Conservation (phyloP, 768 basidiomycete species). For the Crassisporium funariophilum region DNA sequence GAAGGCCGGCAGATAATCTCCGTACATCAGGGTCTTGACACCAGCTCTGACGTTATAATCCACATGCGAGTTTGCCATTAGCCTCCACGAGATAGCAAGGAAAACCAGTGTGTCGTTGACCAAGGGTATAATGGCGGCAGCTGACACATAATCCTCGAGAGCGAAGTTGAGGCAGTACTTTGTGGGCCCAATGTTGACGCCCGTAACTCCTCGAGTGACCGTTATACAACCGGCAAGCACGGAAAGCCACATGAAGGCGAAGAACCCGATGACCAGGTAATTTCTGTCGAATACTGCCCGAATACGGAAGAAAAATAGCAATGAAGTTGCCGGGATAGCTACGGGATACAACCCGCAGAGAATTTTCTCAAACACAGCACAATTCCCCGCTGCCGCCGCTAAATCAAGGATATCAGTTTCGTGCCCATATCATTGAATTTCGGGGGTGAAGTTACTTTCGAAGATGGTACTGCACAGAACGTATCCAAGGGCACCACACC, state of each 20-base stretch:
- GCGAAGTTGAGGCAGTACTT: slow-evolving; percentile 21
- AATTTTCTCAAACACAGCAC: slow-evolving; percentile 7
- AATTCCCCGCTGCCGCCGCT: slow-evolving; percentile 19
- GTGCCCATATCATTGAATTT: not conserved
- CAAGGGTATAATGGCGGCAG: slow-evolving; percentile 16
- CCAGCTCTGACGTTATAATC: slow-evolving; percentile 2
- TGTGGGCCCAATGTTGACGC: slow-evolving; percentile 20
- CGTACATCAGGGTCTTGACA: slow-evolving; percentile 13
- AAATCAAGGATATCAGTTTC: not conserved
- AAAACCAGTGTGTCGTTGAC: slow-evolving; percentile 33
- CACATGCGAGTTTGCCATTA: slow-evolving; percentile 16
- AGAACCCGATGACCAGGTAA: slow-evolving; percentile 18
- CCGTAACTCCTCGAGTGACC: slow-evolving; percentile 19
- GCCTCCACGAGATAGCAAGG: slow-evolving; percentile 29
- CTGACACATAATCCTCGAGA: slow-evolving; percentile 10
- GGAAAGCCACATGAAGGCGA: slow-evolving; percentile 30
- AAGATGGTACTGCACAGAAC: slow-evolving; percentile 15
- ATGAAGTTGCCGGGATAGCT: slow-evolving; percentile 18
- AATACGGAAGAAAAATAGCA: slow-evolving; percentile 31
- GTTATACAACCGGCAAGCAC: slow-evolving; percentile 26
- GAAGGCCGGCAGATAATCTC: slow-evolving; percentile 23
- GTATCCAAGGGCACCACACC: slow-evolving; percentile 13
- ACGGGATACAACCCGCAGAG: slow-evolving; percentile 18
- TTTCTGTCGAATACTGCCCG: slow-evolving; percentile 23
- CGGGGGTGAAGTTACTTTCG: slow-evolving; percentile 11